Evolutionary conservation across 2,329 filamentous ascomycete species (phyloP).

Genomic region (Aspergillus floridensis): DNA sequence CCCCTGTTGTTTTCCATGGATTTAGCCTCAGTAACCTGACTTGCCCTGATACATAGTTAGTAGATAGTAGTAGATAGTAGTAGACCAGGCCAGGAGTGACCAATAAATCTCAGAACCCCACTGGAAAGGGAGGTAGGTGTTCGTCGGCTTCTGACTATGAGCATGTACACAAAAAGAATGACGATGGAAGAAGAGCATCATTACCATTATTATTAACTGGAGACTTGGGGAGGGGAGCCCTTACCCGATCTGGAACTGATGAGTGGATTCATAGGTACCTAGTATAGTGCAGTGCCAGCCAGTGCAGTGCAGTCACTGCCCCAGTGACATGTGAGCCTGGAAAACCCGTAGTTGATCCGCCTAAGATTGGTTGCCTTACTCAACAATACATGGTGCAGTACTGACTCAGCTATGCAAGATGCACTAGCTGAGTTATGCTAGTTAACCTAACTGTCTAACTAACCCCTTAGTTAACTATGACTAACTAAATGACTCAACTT

Average conservation of each 20-base stretch:
- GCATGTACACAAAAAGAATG: neutral
- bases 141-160: neutral
- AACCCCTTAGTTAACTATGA: no score
- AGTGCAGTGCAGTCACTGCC: no score
- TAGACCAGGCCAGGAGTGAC: neutral
- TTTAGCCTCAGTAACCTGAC: neutral
- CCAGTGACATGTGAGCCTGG: no score
- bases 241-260: neutral
- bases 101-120: neutral
- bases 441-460: no score
- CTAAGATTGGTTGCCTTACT: no score
- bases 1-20: neutral
- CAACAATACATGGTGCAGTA: no score
- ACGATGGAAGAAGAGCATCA: neutral
- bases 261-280: neutral
- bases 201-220: neutral
- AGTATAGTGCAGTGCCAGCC: no score
- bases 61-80: no score
- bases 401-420: no score
- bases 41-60: neutral
- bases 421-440: no score
- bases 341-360: no score
- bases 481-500: no score
- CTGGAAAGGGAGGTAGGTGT: neutral
- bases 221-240: neutral